phyloP scores from a whole-genome alignment of 1,284 basidiomycete species.

The Sporisorium graminicola region DNA sequence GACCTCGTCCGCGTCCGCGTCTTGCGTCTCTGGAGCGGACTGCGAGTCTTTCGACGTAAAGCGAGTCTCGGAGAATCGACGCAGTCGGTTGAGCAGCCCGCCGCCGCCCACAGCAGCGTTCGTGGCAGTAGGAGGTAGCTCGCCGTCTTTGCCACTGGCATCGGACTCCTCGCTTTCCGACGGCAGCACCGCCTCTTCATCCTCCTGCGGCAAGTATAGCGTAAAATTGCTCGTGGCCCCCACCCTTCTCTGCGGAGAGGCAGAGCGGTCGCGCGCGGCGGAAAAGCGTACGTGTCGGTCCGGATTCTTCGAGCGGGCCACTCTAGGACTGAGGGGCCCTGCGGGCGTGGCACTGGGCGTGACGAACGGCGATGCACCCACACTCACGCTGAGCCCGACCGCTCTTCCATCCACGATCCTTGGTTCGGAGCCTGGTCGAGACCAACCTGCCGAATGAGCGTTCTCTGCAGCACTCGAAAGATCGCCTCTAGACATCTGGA shows the following conservation, averaged over 20 bases:
- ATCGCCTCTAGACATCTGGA: conserved; percentile 59
- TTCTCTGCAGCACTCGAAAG: conserved; percentile 38
- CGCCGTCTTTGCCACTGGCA: conserved; percentile 56
- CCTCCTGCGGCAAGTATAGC: conserved; percentile 33
- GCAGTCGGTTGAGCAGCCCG: conserved; percentile 21
- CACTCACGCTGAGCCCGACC: conserved; percentile 37
- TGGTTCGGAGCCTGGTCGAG: conserved; percentile 15
- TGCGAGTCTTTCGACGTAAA: conserved; percentile 15
- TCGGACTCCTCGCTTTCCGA: conserved; percentile 48
- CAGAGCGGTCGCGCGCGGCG: conserved; percentile 2
- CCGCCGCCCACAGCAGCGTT: background rate
- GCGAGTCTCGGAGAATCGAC: conserved; percentile 34
- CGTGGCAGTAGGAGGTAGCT: conserved; percentile 13
- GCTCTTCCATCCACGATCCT: conserved; percentile 38
- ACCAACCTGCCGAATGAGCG: conserved; percentile 12
- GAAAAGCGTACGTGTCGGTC: conserved; percentile 44
- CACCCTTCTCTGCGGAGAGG: conserved; percentile 21
- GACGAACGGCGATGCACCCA: conserved; percentile 21
- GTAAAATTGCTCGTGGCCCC: conserved; percentile 44
- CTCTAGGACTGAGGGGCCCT: conserved; percentile 23
- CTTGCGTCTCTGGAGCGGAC: background rate
- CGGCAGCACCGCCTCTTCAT: conserved; percentile 36
- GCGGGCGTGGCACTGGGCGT: conserved; percentile 40
- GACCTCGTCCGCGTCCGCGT: background rate
- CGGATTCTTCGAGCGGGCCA: conserved; percentile 10